Evolutionary conservation across 2,329 filamentous ascomycete genomes (phyloP).

Genomic region (Xylaria sp.): DNA sequence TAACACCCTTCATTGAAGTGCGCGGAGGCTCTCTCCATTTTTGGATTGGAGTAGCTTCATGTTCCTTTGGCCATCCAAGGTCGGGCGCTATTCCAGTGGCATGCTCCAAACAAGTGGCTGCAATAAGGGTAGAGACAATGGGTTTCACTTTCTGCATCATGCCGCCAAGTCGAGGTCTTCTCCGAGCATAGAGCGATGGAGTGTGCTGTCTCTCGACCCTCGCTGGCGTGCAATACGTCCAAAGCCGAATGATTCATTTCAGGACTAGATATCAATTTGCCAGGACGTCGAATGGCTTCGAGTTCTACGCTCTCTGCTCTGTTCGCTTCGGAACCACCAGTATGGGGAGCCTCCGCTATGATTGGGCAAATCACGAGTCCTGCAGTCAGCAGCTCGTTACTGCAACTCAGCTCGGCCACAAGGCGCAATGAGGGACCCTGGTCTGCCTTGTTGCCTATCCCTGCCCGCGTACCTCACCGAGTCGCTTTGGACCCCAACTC

Average conservation of each 20-base stretch:
- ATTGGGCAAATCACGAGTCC: constrained; percentile 43
- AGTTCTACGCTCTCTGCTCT: constrained; percentile 31
- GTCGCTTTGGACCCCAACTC: constrained; percentile 43
- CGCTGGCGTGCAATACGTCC: constrained; percentile 37
- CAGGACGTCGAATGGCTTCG: constrained; percentile 32
- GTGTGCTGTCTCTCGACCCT: constrained; percentile 22
- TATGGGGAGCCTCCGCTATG: constrained; percentile 31
- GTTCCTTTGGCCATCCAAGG: neutral
- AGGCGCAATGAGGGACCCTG: constrained; percentile 41
- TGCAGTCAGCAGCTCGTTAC: constrained; percentile 43
- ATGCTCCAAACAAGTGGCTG: constrained; percentile 16
- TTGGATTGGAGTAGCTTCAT: neutral
- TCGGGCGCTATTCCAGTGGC: constrained; percentile 12
- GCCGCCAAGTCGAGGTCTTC: constrained; percentile 26
- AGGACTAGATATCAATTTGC: constrained; percentile 29
- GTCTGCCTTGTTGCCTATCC: constrained; percentile 46
- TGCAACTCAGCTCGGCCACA: constrained; percentile 42
- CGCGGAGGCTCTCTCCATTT: constrained; percentile 10
- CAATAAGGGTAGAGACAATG: constrained; percentile 18
- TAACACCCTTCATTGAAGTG: constrained; percentile 14
- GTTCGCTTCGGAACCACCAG: constrained; percentile 26
- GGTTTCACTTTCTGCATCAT: constrained; percentile 27
- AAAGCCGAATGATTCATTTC: constrained; percentile 35
- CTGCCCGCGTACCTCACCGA: constrained; percentile 41
- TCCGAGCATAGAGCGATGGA: constrained; percentile 18